Evolutionary conservation across 23 red algal species (phyloP), one percentile per base, ranked within the genome.

Genomic region (Cyanidiococcus yangmingshanensis): DNA sequence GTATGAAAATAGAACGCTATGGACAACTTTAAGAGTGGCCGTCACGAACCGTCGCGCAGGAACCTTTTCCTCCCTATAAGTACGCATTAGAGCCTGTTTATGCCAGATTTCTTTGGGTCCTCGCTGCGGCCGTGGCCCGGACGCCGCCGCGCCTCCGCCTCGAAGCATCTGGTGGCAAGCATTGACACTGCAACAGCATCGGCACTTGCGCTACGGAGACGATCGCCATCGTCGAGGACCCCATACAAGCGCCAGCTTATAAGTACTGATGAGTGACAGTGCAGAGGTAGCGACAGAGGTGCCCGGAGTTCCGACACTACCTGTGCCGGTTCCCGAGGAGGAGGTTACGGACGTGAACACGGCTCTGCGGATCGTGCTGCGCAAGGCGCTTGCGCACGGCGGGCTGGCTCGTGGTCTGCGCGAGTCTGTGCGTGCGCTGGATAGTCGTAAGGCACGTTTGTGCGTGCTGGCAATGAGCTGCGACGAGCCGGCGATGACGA

Each of bases 321-420:
- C 79, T 0, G 85, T 59, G n/a, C n/a, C 24, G 12, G 80, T 35
- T 24, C 67, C 67, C 21, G 87, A 58, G 0, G 75, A 75, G 2
- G 90, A 89, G 75, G 90, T 89, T 37, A 85, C 83, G 85, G 87
- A 95, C 82, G 83, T 95, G 77, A 85, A 83, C 41, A 89, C 84
- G 63, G 94, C 94, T 2, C 75, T 98, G 58, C 94, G 90, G 32
- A 88, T 90, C 74, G 94, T 98, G 75, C 77, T 98, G 38, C 87
- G 89, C 38, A 91, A 98, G 85, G 77, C 94, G 21, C 85, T 98
- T 36, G 83, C 91, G 18, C 85, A 89, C 68, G 94, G 91, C 40
- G 88, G 89, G 2, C 75, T 98, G 1, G 82, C 87, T 0, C 89
- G 88, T 51, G 94, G 94, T 3, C 75, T 92, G 7, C 89, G 89